phyloP scores from a whole-genome alignment of 108 stramenopile species.

The Aurantiochytrium sp. region DNA sequence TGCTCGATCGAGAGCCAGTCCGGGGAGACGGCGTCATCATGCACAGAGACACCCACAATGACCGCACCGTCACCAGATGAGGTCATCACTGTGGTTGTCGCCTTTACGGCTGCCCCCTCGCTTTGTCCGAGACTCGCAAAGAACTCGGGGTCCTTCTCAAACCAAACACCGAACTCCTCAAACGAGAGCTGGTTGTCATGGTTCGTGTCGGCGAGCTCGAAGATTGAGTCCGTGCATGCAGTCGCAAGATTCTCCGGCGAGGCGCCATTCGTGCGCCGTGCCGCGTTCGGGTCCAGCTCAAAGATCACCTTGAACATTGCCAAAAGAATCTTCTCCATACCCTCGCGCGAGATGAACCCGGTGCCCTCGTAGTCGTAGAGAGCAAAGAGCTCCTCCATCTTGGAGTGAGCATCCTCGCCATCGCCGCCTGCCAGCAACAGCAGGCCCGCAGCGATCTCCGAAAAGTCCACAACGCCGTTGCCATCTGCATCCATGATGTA shows the following conservation, averaged over 20 bases:
- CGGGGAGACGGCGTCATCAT: not conserved
- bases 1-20: not conserved
- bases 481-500: not conserved
- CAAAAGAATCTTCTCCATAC: not conserved
- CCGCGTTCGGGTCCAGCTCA: not conserved
- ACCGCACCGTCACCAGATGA: not conserved
- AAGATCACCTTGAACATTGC: not conserved
- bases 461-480: slow-evolving; percentile 20
- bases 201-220: not conserved
- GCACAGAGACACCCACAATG: not conserved
- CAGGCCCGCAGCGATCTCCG: slow-evolving; percentile 27
- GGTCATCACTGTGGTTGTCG: not conserved
- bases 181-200: slow-evolving; percentile 16
- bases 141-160: not conserved
- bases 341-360: not conserved
- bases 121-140: not conserved
- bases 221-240: not conserved
- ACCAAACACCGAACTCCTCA: not conserved
- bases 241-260: not conserved
- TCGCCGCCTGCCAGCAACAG: not conserved
- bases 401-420: not conserved
- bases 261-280: not conserved
- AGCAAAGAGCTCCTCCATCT: not conserved
- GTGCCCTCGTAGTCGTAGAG: not conserved
- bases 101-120: not conserved